Conservation (phyloP, 768 basidiomycete genomes). For the Cantharellus anzutake region DNA sequence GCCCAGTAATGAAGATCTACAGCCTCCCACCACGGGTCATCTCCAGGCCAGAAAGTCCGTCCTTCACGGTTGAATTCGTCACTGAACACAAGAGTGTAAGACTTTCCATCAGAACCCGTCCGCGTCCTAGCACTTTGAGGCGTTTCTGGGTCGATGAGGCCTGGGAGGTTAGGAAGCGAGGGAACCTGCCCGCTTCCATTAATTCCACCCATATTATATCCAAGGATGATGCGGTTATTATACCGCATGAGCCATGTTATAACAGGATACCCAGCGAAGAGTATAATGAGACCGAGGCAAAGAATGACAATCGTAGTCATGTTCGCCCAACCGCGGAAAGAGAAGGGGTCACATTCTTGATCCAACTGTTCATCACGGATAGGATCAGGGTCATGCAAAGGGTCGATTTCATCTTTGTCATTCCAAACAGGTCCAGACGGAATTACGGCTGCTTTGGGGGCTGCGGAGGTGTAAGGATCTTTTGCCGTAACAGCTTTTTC, state of each 20-base stretch:
- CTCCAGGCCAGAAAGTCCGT: slow-evolving; percentile 60
- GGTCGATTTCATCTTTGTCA: slow-evolving; percentile 65
- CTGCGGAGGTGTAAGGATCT: slow-evolving; percentile 4
- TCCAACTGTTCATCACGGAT: slow-evolving; percentile 43
- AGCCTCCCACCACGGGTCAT: slow-evolving; percentile 76
- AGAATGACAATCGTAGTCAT: slow-evolving; percentile 53
- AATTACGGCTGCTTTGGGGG: slow-evolving; percentile 25
- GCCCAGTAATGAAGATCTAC: slow-evolving; percentile 64
- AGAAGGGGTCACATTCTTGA: slow-evolving; percentile 50
- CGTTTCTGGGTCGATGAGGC: slow-evolving; percentile 61
- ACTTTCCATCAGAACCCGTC: slow-evolving; percentile 52
- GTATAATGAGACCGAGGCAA: slow-evolving; percentile 42
- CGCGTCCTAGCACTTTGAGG: slow-evolving; percentile 35
- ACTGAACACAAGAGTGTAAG: slow-evolving; percentile 72
- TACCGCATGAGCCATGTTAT: slow-evolving; percentile 22
- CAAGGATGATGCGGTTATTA: slow-evolving; percentile 15
- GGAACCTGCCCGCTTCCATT: slow-evolving; percentile 84
- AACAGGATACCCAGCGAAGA: slow-evolving; percentile 84
- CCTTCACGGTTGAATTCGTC: slow-evolving; percentile 67
- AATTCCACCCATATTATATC: slow-evolving; percentile 79
- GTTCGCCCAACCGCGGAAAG: slow-evolving; percentile 69
- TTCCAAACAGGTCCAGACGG: slow-evolving; percentile 51
- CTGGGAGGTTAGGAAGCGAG: slow-evolving; percentile 41
- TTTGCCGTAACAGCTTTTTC: slow-evolving; percentile 4
- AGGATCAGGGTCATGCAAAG: slow-evolving; percentile 44